Percentiles rank a stretch among this genome's conserved stretches.
phyloP scores from a whole-genome alignment of 352 stramenopile genomes.

The Peronospora belbahrii region DNA sequence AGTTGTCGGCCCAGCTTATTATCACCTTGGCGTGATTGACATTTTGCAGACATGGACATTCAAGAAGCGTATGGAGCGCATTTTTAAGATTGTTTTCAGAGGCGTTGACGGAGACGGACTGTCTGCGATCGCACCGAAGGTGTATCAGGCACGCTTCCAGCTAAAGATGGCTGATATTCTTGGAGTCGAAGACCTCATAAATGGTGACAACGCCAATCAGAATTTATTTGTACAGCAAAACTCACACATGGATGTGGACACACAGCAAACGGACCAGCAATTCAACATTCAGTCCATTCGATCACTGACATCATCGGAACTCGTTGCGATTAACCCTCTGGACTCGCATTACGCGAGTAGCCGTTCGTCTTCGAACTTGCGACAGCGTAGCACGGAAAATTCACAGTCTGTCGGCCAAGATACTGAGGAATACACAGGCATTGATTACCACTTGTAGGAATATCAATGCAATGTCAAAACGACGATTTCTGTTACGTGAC shows the following conservation, averaged over 20 bases:
- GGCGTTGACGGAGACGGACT: slow-evolving; percentile 73
- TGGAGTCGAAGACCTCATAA: slow-evolving; percentile 63
- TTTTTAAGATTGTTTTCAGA: slow-evolving; percentile 84
- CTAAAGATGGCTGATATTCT: slow-evolving; percentile 83
- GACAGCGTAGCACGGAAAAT: slow-evolving; percentile 51
- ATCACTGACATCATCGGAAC: slow-evolving; percentile 55
- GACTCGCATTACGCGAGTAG: slow-evolving; percentile 62
- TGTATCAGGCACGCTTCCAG: slow-evolving; percentile 85
- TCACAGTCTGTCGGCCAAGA: slow-evolving; percentile 66
- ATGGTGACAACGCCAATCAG: slow-evolving; percentile 31
- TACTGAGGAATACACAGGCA: slow-evolving; percentile 76
- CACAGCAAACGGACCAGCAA: slow-evolving; percentile 44
- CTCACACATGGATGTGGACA: slow-evolving; percentile 85
- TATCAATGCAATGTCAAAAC: slow-evolving; percentile 1
- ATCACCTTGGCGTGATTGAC: slow-evolving; percentile 87
- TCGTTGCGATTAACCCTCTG: slow-evolving; percentile 46
- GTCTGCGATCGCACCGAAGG: slow-evolving; percentile 72
- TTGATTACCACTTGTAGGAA: slow-evolving; percentile 79
- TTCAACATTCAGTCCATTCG: slow-evolving; percentile 61
- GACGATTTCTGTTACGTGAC: background rate
- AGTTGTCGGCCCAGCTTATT: slow-evolving; percentile 83
- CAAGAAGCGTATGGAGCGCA: slow-evolving; percentile 80
- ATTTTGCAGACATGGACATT: slow-evolving; percentile 88
- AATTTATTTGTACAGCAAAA: slow-evolving; percentile 80
- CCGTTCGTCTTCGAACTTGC: slow-evolving; percentile 39